Evolutionary conservation across 2,329 filamentous ascomycete genomes (phyloP), one percentile per base, ranked within the genome.

Genomic region (Beauveria scarabaeidicola): DNA sequence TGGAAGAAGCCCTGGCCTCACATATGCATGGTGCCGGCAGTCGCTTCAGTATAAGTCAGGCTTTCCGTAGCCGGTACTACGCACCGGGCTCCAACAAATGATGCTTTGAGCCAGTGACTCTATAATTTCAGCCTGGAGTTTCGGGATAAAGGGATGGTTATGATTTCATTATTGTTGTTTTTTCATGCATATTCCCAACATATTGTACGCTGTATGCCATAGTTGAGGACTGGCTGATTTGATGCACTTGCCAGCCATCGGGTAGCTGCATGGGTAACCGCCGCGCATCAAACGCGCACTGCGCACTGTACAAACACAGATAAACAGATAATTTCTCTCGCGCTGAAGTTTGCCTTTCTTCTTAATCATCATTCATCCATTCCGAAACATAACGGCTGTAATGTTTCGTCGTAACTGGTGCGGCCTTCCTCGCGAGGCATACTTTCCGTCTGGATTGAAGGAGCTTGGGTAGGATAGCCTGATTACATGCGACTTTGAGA

Each of bases 361-460:
- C 29, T 17, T 23, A n/a, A 32, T 13, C 46, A 48, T 29, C 21
- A 3, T 43, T 15, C 2, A 5, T 17, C 6, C 17, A 8, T 3
- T 1, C 15, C 6, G 7, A 47, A 19, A 3, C 5, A 23, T 9
- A 21, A 6, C 19, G 5, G 32, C 13, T 21, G 29, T 17, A 32
- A 94, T 97, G 91, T 96, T 94, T 69, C 84, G 87, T 54, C 88
- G 88, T 59, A 78, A 79, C 43, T 83, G 83, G 74, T 78, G 81
- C 9, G 81, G 84, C 65, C 82, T 96, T 3, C 89, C 90, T n/a
- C 71, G 77, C 57, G 89, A 96, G 67, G 81, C 84, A 1, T 69
- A 76, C 13, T 95, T 88, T 68, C 80, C 85, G 11, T 73, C 79
- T 0, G 77, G 89, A 66, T 76, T 97, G 29, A 75, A 83, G 61